These are phyloP conservation scores for Acanthamoeba triangularis DNA, from an alignment of 208 protist species.

Conservation along the genomic window DNA sequence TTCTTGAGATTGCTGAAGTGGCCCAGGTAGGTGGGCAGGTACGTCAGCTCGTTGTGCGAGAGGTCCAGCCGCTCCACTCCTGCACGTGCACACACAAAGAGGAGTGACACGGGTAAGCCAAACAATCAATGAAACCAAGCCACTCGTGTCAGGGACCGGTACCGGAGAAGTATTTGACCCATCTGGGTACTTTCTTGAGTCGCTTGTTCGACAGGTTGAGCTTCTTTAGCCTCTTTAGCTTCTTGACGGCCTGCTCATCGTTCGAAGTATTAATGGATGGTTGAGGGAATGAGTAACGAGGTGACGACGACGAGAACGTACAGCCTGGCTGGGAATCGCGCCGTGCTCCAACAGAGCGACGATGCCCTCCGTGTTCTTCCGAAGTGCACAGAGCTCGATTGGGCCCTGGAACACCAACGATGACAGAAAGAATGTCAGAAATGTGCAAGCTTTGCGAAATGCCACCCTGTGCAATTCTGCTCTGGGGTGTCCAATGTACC, in stretches of 20 bases:
- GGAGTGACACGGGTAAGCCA: no score
- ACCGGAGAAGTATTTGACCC: constrained; percentile 59
- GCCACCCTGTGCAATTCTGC: no score
- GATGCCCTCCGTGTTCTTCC: constrained; percentile 31
- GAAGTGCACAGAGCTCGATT: neutral
- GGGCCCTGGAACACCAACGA: no score
- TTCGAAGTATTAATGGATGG: no score
- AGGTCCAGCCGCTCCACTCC: constrained; percentile 46
- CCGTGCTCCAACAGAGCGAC: constrained; percentile 38
- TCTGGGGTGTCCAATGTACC: neutral
- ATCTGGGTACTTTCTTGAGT: constrained; percentile 52
- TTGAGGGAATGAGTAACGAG: no score
- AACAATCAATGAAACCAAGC: no score
- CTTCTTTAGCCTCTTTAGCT: constrained; percentile 43
- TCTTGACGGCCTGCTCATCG: constrained; percentile 50
- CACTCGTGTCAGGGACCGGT: no score
- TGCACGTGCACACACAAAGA: no score
- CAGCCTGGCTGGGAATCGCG: neutral
- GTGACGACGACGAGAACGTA: no score
- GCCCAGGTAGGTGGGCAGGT: constrained; percentile 52
- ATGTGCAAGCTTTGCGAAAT: no score
- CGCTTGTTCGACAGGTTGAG: constrained; percentile 39
- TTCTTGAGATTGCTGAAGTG: constrained; percentile 59
- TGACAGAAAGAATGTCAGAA: no score
- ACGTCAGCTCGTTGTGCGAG: constrained; percentile 56